phyloP scores from a whole-genome alignment of 78 protist species.

The Dictyostelium citrinum region DNA sequence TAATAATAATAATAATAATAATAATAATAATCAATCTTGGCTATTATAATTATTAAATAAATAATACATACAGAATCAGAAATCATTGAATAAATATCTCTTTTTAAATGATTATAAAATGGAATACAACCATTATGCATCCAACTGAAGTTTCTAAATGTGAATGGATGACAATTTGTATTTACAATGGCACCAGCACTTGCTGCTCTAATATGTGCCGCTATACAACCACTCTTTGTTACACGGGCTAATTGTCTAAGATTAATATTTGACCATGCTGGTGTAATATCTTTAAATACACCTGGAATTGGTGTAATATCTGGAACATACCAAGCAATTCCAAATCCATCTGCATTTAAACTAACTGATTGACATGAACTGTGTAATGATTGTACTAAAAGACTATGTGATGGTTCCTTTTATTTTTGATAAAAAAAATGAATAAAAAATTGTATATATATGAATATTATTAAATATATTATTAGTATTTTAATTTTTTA shows the following conservation, averaged over 20 bases:
- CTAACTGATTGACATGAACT: conserved; percentile 32
- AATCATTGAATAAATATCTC: background rate
- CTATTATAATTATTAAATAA: too few relatives aligned
- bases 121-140: conserved; percentile 67
- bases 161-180: conserved; percentile 71
- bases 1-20: too few relatives aligned
- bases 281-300: conserved; percentile 75
- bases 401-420: conserved; percentile 69
- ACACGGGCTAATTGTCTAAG: conserved; percentile 48
- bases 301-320: conserved; percentile 71
- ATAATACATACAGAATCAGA: conserved; percentile 48
- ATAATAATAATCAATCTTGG: too few relatives aligned
- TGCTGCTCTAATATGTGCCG: conserved; percentile 63
- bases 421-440: too few relatives aligned
- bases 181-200: conserved; percentile 58
- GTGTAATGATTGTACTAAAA: conserved; percentile 56
- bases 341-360: conserved; percentile 74
- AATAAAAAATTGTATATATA: too few relatives aligned
- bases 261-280: conserved; percentile 68
- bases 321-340: conserved; percentile 62
- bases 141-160: conserved; percentile 45
- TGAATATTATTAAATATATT: too few relatives aligned
- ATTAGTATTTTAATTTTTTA: background rate
- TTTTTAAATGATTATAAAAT: conserved; percentile 3
- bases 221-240: conserved; percentile 33